Base-by-base conservation (phyloP, 306 rosid genomes). In the Fragaria iinumae region DNA sequence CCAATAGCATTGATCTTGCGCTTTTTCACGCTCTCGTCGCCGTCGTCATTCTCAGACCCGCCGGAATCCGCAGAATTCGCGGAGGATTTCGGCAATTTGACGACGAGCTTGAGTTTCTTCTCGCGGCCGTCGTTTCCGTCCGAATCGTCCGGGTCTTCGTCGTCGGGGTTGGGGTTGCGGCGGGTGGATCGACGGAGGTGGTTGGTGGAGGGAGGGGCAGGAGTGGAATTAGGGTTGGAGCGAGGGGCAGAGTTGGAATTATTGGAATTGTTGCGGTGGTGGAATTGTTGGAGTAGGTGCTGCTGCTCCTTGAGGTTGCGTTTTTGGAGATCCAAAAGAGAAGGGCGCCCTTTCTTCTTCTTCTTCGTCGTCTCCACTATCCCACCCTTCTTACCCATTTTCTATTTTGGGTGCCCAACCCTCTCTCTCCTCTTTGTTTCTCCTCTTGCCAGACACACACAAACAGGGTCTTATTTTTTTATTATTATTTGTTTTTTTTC, bases 301-400 rank as follows among this genome's bases (percentile, higher is more conserved):
- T 84, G 81, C 23, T 88, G 84, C 44, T 90, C 87, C 65, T 75
- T 82, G 47, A 90, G 82, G 43, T 77, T 84, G 36, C 94, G 90
- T 69, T 80, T 90, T 79, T 88, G 91, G 74, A 90, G 90, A 88
- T 90, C 94, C 50, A 90, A 84, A 25, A 90, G 90, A 83, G 91
- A 90, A 18, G 94, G 94, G 68, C 91, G 83, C 44, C 94, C 94
- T 79, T 90, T 90, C 91, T 90, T 90, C 93, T 84, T 87, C 91
- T 68, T 84, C 90, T 68, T 84, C 91, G 39, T 43, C 69, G 23
- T 83, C 86, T 90, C 89, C 84, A 89, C 89, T 82, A 82, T 83
- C 55, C 18, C 18, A 49, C 55, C 55, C 55, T 43, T 43, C 91
- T 87, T 89, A 78, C 93, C 91, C 93, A 87, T 29, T 60, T 10